Base-by-base conservation (phyloP, 257 asterid genomes). In the Ophiorrhiza pumila region DNA sequence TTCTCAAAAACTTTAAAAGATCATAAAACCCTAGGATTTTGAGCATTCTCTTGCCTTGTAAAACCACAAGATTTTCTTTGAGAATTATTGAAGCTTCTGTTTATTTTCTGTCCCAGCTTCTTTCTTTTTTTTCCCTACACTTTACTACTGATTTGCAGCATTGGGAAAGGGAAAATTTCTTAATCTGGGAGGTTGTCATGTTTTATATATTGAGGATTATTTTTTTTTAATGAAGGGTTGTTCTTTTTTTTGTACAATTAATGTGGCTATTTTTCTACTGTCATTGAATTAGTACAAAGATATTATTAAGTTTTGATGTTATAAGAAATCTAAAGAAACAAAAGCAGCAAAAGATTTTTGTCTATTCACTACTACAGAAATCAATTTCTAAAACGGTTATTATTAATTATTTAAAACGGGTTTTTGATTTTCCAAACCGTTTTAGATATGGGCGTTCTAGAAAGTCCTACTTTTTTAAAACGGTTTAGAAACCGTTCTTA, bases 1-100 rank as follows among this genome's bases (percentile, higher is more conserved):
- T 57, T 31, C 57, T 68, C 49, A 65, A 65, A 67, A 47, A 47
- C 41, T 53, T 68, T 18, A 13, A 20, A 35, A 62, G 49, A 25
- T 32, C n/a, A 56, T 56, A 18, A 56, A 69, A 22, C 61, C 70
- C 27, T 60, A 46, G 60, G 35, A 43, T 29, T 45, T 72, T 45
- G 49, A 15, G 49, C 76, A 22, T 60, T 60, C 69, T 59, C 25
- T 39, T 39, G n/a, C 20, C 9, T 39, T 12, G 0, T 4, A 0
- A 14, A 27, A 37, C 35, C 20, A 39, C 50, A 8, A 17, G 37
- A 46, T 69, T 70, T 49, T 55, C 27, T 25, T 18, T 55, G 53
- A 70, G 65, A 20, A 14, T 29, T 32, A 32, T 12, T 69, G 22
- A 57, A 57, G 14, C 58, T 50, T 52, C 12, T 53, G 45, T 34